Base-by-base conservation (phyloP, 768 basidiomycete genomes). In the Holtermannia corniformis region DNA sequence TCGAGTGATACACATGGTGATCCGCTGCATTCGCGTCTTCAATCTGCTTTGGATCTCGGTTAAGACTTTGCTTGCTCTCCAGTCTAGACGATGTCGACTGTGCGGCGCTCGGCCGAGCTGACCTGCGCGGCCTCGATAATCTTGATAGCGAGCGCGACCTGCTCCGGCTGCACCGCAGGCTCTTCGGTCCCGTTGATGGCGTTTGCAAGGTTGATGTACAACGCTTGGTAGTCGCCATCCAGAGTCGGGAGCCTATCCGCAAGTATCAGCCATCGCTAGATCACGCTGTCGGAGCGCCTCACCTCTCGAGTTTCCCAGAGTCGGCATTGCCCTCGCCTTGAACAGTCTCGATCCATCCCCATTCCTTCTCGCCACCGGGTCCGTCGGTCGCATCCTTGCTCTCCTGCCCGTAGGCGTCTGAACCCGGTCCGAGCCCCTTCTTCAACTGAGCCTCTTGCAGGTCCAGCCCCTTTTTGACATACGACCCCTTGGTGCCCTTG, bases 371-470 rank as follows among this genome's bases (percentile, higher is more conserved):
- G 26, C 53, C 50, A 41, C 60, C 63, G 24, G 16, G 40, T 7
- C 52, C 58, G 40, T 45, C 54, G 2, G 49, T 56, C 20, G 47
- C 57, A 25, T 19, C 47, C 4, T 16, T 27, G 2, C 27, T 22
- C 16, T 26, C 26, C 32, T 37, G 22, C 5, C 53, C 57, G 16
- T 28, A 41, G 1, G 49, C 48, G 14, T 41, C 44, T 41, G 41
- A 54, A 10, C 43, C 57, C 7, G 32, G 32, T 40, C 48, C 44
- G 20, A 23, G 21, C 43, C 51, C 50, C 11, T 70, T 75, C 63
- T 81, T 82, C 47, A 88, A 78, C 58, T 86, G 82, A 48, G 81
- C 81, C 72, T 90, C 88, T 65, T 91, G 87, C 2, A 81, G 73
- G 68, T 89, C 87, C 20, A 86, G 68, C 4, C 87, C 87, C 62